Percentiles rank a stretch among this genome's conserved stretches.
These are phyloP conservation scores for Sordariomycetes sp. DNA, from an alignment of 2,329 filamentous ascomycete genomes.

Conservation along the genomic window DNA sequence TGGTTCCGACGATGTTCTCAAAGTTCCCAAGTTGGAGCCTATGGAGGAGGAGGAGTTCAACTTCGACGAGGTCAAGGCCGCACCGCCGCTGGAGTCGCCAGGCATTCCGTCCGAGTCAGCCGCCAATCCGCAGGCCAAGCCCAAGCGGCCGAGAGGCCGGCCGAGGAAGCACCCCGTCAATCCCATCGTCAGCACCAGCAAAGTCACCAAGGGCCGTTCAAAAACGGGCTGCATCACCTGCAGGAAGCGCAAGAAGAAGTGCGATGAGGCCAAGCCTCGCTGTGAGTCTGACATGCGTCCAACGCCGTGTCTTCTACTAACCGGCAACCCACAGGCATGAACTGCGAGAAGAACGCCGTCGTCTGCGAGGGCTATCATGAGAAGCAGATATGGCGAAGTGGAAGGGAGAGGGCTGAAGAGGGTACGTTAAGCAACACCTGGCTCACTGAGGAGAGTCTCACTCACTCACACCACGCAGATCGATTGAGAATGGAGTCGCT, in stretches of 20 bases:
- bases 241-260: slow-evolving; percentile 63
- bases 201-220: slow-evolving; percentile 67
- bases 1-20: slow-evolving; percentile 31
- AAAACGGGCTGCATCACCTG: slow-evolving; percentile 63
- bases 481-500: slow-evolving; percentile 38
- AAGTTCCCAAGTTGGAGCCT: slow-evolving; percentile 48
- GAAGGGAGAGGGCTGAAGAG: slow-evolving; percentile 66
- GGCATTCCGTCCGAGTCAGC: slow-evolving; percentile 9
- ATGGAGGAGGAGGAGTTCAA: slow-evolving; percentile 46
- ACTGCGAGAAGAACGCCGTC: slow-evolving; percentile 89
- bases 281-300: slow-evolving; percentile 36
- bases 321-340: slow-evolving; percentile 49
- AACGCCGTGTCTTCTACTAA: slow-evolving; percentile 7
- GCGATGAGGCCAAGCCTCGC: slow-evolving; percentile 58
- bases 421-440: slow-evolving; percentile 30
- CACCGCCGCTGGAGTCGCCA: slow-evolving; percentile 15
- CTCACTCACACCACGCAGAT: slow-evolving; percentile 23
- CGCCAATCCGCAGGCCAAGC: slow-evolving; percentile 22
- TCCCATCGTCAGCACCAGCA: slow-evolving; percentile 48
- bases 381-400: slow-evolving; percentile 80
- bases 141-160: slow-evolving; percentile 64
- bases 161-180: slow-evolving; percentile 72
- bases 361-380: slow-evolving; percentile 86
- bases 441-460: neutral
- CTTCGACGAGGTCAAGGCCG: slow-evolving; percentile 41